phyloP scores from a whole-genome alignment of 73 alveolate genomes.

The Uronychia setigera region DNA sequence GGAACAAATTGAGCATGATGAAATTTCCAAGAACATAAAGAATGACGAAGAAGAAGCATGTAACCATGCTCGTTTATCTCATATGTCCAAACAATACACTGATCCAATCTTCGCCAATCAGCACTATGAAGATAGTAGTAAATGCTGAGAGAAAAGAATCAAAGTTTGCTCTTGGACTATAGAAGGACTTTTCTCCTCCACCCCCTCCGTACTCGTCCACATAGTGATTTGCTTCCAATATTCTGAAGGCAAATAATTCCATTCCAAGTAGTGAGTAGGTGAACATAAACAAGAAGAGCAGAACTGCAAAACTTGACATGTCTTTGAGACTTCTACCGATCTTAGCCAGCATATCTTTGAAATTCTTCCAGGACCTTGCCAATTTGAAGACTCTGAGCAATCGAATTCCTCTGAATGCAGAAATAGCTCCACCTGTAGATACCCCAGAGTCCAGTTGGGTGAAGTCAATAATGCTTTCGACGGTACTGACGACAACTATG shows the following conservation, averaged over 20 bases:
- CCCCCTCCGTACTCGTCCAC: neutral
- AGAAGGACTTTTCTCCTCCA: neutral
- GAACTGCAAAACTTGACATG: conserved; percentile 30
- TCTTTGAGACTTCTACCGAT: conserved; percentile 31
- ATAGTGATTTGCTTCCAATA: neutral
- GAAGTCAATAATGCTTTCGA: conserved; percentile 27
- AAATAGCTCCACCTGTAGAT: conserved; percentile 52
- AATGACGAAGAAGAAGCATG: conserved; percentile 18
- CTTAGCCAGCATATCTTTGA: conserved; percentile 39
- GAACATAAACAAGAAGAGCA: conserved; percentile 53
- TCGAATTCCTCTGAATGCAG: conserved; percentile 72
- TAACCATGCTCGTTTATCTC: conserved; percentile 6
- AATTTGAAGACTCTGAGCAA: conserved; percentile 63
- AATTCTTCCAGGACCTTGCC: conserved; percentile 45
- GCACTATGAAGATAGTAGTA: conserved; percentile 44
- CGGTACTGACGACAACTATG: conserved; percentile 39
- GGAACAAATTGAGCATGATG: conserved; percentile 36
- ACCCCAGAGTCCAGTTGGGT: conserved; percentile 28
- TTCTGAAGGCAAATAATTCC: conserved; percentile 63
- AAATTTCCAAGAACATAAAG: conserved; percentile 26
- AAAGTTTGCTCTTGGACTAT: conserved; percentile 57
- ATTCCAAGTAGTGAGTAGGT: conserved; percentile 63
- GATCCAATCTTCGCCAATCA: conserved; percentile 61
- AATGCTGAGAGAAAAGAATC: conserved; percentile 42
- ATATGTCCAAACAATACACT: conserved; percentile 15